Evolutionary conservation across 495 filamentous ascomycete species (phyloP).

Genomic region (Terfezia boudieri): DNA sequence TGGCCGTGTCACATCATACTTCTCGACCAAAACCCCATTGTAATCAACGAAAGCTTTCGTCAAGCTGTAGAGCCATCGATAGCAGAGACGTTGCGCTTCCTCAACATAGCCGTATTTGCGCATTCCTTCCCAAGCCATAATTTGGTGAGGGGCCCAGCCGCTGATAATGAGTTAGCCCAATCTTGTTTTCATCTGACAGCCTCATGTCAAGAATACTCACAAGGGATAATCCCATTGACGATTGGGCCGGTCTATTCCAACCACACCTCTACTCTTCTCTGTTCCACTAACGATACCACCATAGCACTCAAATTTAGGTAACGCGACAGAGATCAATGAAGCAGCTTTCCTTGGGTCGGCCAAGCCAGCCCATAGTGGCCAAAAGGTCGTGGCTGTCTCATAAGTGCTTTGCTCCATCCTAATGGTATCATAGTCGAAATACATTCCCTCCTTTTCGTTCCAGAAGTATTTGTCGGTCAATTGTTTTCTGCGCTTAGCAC

Average conservation of each 20-base stretch:
- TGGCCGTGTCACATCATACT: constrained; percentile 83
- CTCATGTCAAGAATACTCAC: constrained; percentile 6
- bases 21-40: constrained; percentile 93
- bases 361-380: constrained; percentile 87
- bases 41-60: constrained; percentile 93
- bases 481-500: constrained; percentile 53
- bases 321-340: constrained; percentile 45
- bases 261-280: constrained; percentile 55
- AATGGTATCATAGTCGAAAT: constrained; percentile 81
- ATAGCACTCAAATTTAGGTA: constrained; percentile 66
- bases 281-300: constrained; percentile 84
- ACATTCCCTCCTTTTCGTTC: constrained; percentile 80
- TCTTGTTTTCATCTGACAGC: neutral
- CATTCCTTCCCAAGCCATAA: constrained; percentile 85
- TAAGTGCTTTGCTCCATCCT: constrained; percentile 55
- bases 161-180: constrained; percentile 2
- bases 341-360: constrained; percentile 59
- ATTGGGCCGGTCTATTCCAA: constrained; percentile 66
- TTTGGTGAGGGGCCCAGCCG: constrained; percentile 97
- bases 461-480: constrained; percentile 76
- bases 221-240: constrained; percentile 97
- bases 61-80: constrained; percentile 95
- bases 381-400: constrained; percentile 80
- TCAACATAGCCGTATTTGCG: constrained; percentile 75
- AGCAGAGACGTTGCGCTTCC: constrained; percentile 67